Evolutionary conservation across 768 basidiomycete genomes (phyloP), one percentile per base, ranked within the genome.

Genomic region (Suillus bovinus): DNA sequence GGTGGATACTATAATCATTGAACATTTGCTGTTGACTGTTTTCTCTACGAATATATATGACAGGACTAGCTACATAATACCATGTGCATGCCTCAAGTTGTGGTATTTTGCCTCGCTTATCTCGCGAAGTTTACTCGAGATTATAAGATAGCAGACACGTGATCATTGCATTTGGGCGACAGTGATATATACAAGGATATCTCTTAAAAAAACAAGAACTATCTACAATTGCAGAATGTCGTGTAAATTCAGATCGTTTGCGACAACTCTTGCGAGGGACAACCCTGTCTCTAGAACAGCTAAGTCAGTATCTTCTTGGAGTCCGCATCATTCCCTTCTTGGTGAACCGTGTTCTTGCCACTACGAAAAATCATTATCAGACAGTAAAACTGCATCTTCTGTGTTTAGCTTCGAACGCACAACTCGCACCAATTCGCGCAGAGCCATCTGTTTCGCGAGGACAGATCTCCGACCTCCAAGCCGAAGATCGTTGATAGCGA

Each of bases 1-100:
- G 47, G 47, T 59, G 24, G 59, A 34, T 50, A 50, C 50, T 14
- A 60, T 60, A 29, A 54, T 50, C 22, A 50, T 27, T 57, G 36
- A 47, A 50, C 49, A 50, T 5, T 22, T 38, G 17, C 31, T 38
- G 24, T 27, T 60, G 20, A 20, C 58, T 34, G 29, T 50, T 4
- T 50, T 50, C 17, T 17, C 27, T 50, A 29, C 49, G 49, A 2
- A 29, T 50, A 29, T 50, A 27, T 5, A 5, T 22, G 14, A 27
- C 14, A 47, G 46, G 22, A 24, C n/a, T n/a, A n/a, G n/a, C 46
- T 47, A 38, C 24, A 38, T 39, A 16, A 39, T 22, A 17, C 27
- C 47, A 9, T 9, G 47, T 49, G 27, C 22, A 49, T 49, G 24
- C 7, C 14, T 13, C 13, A 22, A 46, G 22, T 47, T 47, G 46